A percentile compares a stretch with the other conserved stretches of the same genome.
These are phyloP conservation scores for Hymenoscyphus fraxineus DNA, from an alignment of 2,329 filamentous ascomycete species.

Conservation along the genomic window DNA sequence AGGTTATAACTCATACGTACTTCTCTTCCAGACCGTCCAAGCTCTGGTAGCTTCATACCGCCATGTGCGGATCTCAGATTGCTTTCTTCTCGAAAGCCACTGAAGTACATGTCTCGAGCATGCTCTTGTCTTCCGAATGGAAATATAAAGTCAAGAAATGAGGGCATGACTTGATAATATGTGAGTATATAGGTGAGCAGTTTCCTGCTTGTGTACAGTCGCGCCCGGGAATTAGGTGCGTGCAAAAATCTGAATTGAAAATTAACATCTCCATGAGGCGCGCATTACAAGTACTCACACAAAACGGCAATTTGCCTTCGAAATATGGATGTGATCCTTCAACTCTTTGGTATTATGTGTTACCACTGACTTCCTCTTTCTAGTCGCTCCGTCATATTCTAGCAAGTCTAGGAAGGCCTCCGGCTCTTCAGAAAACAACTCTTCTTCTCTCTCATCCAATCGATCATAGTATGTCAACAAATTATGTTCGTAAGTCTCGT, in stretches of 20 bases:
- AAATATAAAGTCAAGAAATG: slow-evolving; percentile 39
- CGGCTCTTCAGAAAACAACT: not conserved
- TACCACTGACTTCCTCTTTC: not conserved
- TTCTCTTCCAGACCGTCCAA: slow-evolving; percentile 37
- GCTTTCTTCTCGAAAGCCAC: slow-evolving; percentile 35
- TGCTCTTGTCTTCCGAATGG: slow-evolving; percentile 36
- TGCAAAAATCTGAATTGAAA: slow-evolving; percentile 22
- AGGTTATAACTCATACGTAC: slow-evolving; percentile 40
- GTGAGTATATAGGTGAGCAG: slow-evolving; percentile 26
- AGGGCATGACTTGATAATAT: slow-evolving; percentile 37
- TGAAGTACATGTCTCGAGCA: slow-evolving; percentile 37
- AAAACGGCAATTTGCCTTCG: not conserved
- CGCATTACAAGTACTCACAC: not conserved
- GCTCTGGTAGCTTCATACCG: slow-evolving; percentile 24
- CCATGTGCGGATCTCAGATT: slow-evolving; percentile 15
- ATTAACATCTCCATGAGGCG: not conserved
- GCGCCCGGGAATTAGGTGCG: slow-evolving; percentile 24
- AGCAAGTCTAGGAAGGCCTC: not conserved
- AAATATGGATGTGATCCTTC: not conserved
- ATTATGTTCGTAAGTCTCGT: slow-evolving; percentile 1
- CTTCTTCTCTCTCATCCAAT: not conserved
- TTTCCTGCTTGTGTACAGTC: slow-evolving; percentile 15
- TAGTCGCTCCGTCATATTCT: not conserved
- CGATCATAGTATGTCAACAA: not conserved
- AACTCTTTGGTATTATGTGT: not conserved